Evolutionary conservation across 495 filamentous ascomycete species (phyloP), one percentile per base, ranked within the genome.

Genomic region (Neurospora tetraspora): DNA sequence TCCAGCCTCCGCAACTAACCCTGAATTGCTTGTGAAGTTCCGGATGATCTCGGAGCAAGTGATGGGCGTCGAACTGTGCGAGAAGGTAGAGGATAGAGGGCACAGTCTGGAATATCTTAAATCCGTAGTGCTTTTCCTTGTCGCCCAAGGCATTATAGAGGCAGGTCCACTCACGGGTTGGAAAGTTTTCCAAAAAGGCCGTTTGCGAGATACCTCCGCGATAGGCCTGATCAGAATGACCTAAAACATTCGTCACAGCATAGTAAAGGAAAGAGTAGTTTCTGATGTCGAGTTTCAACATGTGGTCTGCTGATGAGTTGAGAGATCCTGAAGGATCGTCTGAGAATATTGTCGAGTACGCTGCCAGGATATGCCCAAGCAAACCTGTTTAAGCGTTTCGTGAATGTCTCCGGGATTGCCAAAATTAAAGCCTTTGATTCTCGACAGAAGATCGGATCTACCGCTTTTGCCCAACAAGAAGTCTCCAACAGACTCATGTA

Each of bases 401-500:
- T 72, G 71, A 0, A 39, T 39, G 1, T 34, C 40, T 27, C 45
- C 31, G 31, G 31, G 36, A 5, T 34, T 18, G 1, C 36, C 39
- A 42, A 72, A 72, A 1, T 37, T 37, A 7, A 61, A 42, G 9
- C 71, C 61, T 34, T 39, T 12, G 0, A 68, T 68, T 36, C 16
- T 45, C 37, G 45, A 20, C 45, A 23, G 20, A 0, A 23, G 45
- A 23, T 53, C 45, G 4, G 9, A 53, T 12, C 20, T 72, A 4
- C 53, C 59, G 10, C n/a, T 27, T 45, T 43, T 68, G 3, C 59
- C 71, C 9, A 43, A 20, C 12, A 72, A 18, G 69, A 79, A 82
- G 47, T 83, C 81, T 53, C 74, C 39, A 7, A 82, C 80, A 0
- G 81, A 82, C 65, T 82, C 80, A 45, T 83, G 81, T 39, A 82